Conservation (phyloP, 2,329 filamentous ascomycete genomes). For the Whalleya microplaca region DNA sequence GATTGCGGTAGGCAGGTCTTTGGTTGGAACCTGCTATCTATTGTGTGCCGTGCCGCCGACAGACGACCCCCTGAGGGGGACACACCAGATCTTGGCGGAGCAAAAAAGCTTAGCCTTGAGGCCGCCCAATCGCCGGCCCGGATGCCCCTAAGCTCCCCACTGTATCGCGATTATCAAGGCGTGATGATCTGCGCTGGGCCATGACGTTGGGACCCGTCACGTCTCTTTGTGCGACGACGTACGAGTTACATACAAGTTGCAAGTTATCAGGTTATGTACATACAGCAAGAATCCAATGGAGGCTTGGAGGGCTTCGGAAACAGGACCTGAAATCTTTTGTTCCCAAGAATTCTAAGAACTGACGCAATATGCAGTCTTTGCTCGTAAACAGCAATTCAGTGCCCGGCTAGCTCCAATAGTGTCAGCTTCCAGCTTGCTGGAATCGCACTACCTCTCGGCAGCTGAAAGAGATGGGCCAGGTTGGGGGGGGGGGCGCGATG, state of each 20-base stretch:
- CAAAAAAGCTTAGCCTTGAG: background rate
- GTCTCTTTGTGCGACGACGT: too few relatives aligned
- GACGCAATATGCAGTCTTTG: too few relatives aligned
- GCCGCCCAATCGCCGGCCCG: background rate
- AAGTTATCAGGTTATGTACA: too few relatives aligned
- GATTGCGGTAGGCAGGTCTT: background rate
- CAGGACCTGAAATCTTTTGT: too few relatives aligned
- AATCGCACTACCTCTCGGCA: background rate
- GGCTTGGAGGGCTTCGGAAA: too few relatives aligned
- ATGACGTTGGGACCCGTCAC: background rate
- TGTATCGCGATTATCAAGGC: background rate
- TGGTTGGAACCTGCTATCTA: background rate
- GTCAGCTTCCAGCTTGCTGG: background rate
- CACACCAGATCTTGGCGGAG: background rate
- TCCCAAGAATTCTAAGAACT: too few relatives aligned
- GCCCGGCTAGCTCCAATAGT: background rate
- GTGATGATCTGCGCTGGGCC: background rate
- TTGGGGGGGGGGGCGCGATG: too few relatives aligned
- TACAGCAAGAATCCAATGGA: too few relatives aligned
- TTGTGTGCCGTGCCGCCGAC: too few relatives aligned
- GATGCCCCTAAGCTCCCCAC: background rate
- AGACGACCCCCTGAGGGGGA: too few relatives aligned
- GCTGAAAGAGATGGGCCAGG: background rate
- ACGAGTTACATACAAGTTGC: too few relatives aligned
- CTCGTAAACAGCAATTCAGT: too few relatives aligned